These are phyloP conservation scores for Globisporangium barbulae DNA, from an alignment of 352 stramenopile species.

Conservation along the genomic window DNA sequence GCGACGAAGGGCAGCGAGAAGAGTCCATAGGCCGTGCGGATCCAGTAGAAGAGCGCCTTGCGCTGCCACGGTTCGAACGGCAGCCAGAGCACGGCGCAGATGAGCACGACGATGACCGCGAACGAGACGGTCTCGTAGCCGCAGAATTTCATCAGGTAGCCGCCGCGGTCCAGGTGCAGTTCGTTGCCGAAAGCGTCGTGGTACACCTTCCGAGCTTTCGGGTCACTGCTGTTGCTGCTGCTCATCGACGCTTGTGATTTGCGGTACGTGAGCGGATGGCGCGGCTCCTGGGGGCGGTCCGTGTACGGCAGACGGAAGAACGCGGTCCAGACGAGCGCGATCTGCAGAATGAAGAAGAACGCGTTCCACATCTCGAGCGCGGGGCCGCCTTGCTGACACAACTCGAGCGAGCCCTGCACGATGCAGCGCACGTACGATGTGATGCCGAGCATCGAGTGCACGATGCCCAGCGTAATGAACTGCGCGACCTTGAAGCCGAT, in stretches of 20 bases:
- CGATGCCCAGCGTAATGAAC: slow-evolving; percentile 85
- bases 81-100: slow-evolving; percentile 56
- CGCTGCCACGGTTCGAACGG: slow-evolving; percentile 77
- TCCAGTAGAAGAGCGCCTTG: slow-evolving; percentile 84
- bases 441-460: slow-evolving; percentile 65
- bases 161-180: slow-evolving; percentile 72
- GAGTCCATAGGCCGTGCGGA: slow-evolving; percentile 80
- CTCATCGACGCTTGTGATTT: slow-evolving; percentile 36
- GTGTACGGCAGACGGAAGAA: slow-evolving; percentile 87
- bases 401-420: slow-evolving; percentile 47
- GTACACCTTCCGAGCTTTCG: slow-evolving; percentile 35
- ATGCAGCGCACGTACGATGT: slow-evolving; percentile 74
- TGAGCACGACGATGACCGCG: slow-evolving; percentile 61
- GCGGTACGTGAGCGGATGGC: slow-evolving; percentile 44
- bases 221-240: not conserved
- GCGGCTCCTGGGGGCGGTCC: slow-evolving; percentile 52
- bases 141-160: slow-evolving; percentile 86
- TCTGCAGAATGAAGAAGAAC: slow-evolving; percentile 84
- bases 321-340: slow-evolving; percentile 77
- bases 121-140: slow-evolving; percentile 85
- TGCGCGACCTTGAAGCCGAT: slow-evolving; percentile 89
- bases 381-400: slow-evolving; percentile 53
- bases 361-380: slow-evolving; percentile 62
- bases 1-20: slow-evolving; percentile 85
- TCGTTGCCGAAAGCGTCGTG: slow-evolving; percentile 82